phyloP scores from a whole-genome alignment of 768 basidiomycete species.

The Amyloporia xantha region DNA sequence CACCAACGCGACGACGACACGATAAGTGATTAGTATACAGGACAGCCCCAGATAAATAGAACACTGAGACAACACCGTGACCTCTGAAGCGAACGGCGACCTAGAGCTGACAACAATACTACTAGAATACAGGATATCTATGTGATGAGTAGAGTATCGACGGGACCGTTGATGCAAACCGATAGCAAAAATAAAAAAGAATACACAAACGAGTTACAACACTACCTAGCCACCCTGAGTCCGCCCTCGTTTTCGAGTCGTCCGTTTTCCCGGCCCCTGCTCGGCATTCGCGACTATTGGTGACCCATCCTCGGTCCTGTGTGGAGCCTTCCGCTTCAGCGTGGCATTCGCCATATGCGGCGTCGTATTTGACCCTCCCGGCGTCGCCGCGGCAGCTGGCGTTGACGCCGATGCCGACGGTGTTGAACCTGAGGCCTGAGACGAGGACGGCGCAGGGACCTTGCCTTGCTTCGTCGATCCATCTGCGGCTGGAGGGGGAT shows the following conservation, averaged over 20 bases:
- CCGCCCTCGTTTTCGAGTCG: constrained; percentile 48
- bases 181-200: constrained; percentile 19
- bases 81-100: not conserved
- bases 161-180: constrained; percentile 16
- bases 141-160: constrained; percentile 24
- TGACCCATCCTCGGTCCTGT: constrained; percentile 33
- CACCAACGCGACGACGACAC: constrained; percentile 1
- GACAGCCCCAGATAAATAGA: constrained; percentile 20
- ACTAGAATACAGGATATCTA: constrained; percentile 27
- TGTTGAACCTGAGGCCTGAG: constrained; percentile 30
- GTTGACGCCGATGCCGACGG: constrained; percentile 23
- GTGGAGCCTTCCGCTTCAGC: constrained; percentile 28
- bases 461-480: constrained; percentile 53
- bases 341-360: constrained; percentile 23
- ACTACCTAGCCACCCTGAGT: constrained; percentile 22
- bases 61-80: constrained; percentile 25
- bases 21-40: constrained; percentile 17
- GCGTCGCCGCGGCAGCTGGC: constrained; percentile 18
- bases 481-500: constrained; percentile 37
- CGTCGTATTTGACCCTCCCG: constrained; percentile 19
- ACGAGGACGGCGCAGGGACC: constrained; percentile 37
- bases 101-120: constrained; percentile 2
- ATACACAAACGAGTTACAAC: constrained; percentile 16
- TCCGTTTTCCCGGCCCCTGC: constrained; percentile 41
- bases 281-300: constrained; percentile 44